Evolutionary conservation across 2,329 filamentous ascomycete genomes (phyloP), one percentile per base, ranked within the genome.

Genomic region (Plectosphaerella cucumerina): DNA sequence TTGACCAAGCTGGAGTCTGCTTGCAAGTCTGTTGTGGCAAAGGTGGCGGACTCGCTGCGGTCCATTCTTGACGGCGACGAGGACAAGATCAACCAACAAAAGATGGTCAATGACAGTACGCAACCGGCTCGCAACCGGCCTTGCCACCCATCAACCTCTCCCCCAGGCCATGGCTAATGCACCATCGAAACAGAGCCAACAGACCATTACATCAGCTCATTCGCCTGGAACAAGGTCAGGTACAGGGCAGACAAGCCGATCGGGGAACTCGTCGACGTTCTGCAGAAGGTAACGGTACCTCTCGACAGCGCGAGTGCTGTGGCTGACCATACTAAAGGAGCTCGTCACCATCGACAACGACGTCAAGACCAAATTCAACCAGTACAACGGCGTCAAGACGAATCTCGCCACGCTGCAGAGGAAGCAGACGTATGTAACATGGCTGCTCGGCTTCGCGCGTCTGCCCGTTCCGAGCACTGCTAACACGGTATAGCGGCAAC

Each of bases 181-280:
- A 15, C 31, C 20, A 41, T 31, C 46, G n/a, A n/a, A 44, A 21
- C 5, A 97, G 93, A 96, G 70, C 92, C 94, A n/a, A 91, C 93
- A 54, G 93, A 97, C 62, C 87, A 93, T 67, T 99, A 97, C 67
- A 76, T 99, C 44, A 84, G 86, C 64, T 86, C 81, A 50, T 99
- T 97, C 71, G 81, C 84, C 58, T 99, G 94, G 94, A 97, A 97
- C 75, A 97, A 94, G 71, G 90, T 96, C 71, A 94, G 96, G 68
- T 99, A 97, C 71, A 86, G 94, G 62, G 87, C 89, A 56, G 94
- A 99, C 70, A 95, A 93, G 68, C 83, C 93, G 47, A 81, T 99
- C 54, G 81, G 84, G 50, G 93, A 97, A 65, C 78, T 97, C 53
- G 87, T 97, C 60, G 88, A 91, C 67, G 86, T 85, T 39, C 74